Evolutionary conservation across 1,139 yeast genomes (phyloP), one percentile per base, ranked within the genome.

Genomic region (Kodamaea arcana): DNA sequence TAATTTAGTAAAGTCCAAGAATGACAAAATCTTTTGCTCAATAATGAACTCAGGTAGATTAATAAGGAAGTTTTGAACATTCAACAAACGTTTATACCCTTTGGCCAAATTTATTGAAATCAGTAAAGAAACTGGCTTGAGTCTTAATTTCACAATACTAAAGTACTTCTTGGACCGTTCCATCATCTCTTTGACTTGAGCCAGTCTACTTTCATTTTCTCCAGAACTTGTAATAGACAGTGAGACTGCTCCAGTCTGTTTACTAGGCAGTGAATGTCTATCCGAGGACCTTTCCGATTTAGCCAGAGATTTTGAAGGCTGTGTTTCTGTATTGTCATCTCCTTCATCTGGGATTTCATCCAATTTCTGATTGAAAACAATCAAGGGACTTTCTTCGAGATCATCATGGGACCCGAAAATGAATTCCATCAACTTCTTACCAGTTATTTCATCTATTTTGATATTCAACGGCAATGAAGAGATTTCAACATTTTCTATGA

Each of bases 371-470:
- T 43, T 36, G 9, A 41, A 34, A 7, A 42, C 48, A n/a, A 60
- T 37, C 6, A 62, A 39, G 9, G 66, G 65, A 42, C 63, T 58
- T 15, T 62, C 60, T 11, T 54, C 53, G 16, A 56, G 37, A 37
- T 48, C 52, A 4, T 58, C 53, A 18, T 69, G 72, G 11, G 70
- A 53, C 13, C 79, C 79, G 51, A 79, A 76, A 10, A 78, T 61
- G 52, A 75, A 81, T 21, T 65, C 58, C 65, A 79, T 62, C 35
- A 81, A 57, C 50, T 70, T 75, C 30, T 62, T 62, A 4, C 85
- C 80, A 10, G 84, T 78, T 24, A 59, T 57, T 49, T 80, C 83
- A 46, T 83, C 92, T 24, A 82, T 46, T 35, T 73, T 71, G 34
- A 82, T 47, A 32, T 69, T 71, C 41, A 82, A 59, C 29, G 87